Conservation (phyloP, 2,329 filamentous ascomycete species). For the Talaromyces islandicus region DNA sequence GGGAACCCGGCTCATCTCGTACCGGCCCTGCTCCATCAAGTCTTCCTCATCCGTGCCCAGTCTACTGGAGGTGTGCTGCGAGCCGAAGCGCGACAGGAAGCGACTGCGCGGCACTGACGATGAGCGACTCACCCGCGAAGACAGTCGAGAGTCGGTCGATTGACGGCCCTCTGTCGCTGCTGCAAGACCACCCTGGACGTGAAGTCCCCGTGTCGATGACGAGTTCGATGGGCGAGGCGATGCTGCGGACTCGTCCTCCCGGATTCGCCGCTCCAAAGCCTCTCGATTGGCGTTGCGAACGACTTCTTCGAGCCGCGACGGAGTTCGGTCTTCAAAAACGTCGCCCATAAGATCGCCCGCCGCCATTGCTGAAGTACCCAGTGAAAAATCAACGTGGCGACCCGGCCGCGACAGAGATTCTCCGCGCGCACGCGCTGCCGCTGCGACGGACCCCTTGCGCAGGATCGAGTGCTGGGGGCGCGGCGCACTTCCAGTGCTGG, state of each 20-base stretch:
- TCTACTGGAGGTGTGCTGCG: constrained; percentile 20
- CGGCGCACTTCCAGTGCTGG: constrained; percentile 15
- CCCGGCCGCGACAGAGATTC: constrained; percentile 52
- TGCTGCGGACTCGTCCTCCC: constrained; percentile 22
- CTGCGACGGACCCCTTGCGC: constrained; percentile 42
- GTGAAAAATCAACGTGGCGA: constrained; percentile 64
- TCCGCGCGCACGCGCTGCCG: constrained; percentile 45
- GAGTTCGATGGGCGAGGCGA: constrained; percentile 12
- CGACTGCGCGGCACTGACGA: constrained; percentile 50
- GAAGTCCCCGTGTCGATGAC: constrained; percentile 14
- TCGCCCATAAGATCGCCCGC: constrained; percentile 57
- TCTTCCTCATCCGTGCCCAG: constrained; percentile 26
- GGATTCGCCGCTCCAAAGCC: constrained; percentile 32
- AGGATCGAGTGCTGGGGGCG: constrained; percentile 49
- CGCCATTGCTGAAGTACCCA: constrained; percentile 58
- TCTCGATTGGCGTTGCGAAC: constrained; percentile 35
- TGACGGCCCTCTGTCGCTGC: constrained; percentile 13
- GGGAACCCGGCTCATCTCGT: constrained; percentile 17
- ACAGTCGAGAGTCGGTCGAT: constrained; percentile 19
- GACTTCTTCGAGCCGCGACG: constrained; percentile 36
- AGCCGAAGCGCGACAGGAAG: constrained; percentile 52
- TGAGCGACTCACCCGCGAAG: constrained; percentile 22
- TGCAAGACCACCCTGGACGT: constrained; percentile 13
- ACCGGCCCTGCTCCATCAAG: constrained; percentile 44
- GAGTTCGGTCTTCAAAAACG: constrained; percentile 54